Evolutionary conservation across 306 rosid genomes (phyloP).

Genomic region (Potentilla sterilis): DNA sequence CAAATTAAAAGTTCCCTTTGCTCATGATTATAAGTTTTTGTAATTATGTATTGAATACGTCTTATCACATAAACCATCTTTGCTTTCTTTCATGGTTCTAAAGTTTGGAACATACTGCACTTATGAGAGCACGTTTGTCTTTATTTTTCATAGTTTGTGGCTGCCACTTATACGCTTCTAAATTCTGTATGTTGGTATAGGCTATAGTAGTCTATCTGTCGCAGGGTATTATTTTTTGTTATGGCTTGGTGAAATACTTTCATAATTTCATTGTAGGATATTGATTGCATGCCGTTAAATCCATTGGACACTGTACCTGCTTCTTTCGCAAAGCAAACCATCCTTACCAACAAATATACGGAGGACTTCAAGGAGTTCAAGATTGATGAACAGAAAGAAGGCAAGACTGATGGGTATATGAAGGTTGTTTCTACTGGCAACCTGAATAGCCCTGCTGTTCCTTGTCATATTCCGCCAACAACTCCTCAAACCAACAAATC

Average conservation of each 20-base stretch:
- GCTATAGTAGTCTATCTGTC: not conserved
- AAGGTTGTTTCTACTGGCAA: slow-evolving; percentile 41
- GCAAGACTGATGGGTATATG: slow-evolving; percentile 46
- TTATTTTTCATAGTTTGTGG: not conserved
- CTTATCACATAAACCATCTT: not conserved
- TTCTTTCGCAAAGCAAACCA: slow-evolving; percentile 47
- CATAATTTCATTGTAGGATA: slow-evolving; percentile 58
- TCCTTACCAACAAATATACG: slow-evolving; percentile 35
- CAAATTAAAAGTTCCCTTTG: not conserved
- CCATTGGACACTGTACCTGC: slow-evolving; percentile 75
- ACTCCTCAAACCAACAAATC: slow-evolving; percentile 46
- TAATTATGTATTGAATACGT: not conserved
- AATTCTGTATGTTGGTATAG: not conserved
- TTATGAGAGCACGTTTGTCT: not conserved
- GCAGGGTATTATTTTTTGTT: slow-evolving; percentile 4
- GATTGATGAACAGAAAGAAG: slow-evolving; percentile 44
- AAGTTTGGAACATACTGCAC: not conserved
- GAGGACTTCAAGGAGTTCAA: slow-evolving; percentile 50
- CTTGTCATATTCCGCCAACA: slow-evolving; percentile 32
- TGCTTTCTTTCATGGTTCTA: not conserved
- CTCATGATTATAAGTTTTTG: not conserved
- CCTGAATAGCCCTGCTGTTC: slow-evolving; percentile 41
- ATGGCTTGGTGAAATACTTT: slow-evolving; percentile 22
- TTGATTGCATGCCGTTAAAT: slow-evolving; percentile 90
- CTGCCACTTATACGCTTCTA: not conserved